phyloP scores from a whole-genome alignment of 192 early-diverging fungal genomes.

The Kickxella alabastrina region DNA sequence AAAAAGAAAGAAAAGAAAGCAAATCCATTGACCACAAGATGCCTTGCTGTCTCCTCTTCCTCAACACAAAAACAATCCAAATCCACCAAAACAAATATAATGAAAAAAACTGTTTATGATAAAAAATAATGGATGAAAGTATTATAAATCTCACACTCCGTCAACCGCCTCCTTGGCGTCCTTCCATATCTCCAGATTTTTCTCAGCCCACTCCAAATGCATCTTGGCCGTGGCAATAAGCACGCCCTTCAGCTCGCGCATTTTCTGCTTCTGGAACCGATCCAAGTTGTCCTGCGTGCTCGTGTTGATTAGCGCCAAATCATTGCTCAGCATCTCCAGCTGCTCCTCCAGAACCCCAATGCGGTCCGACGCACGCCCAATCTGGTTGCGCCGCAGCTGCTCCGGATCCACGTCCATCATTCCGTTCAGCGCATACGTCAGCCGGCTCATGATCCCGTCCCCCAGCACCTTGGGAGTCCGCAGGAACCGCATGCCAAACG shows the following conservation, averaged over 20 bases:
- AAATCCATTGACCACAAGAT: not conserved
- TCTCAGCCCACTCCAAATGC: constrained; percentile 69
- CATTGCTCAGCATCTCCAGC: constrained; percentile 63
- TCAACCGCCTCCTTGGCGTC: constrained; percentile 51
- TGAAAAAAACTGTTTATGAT: not conserved
- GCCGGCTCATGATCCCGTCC: constrained; percentile 49
- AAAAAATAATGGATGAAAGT: constrained; percentile 5
- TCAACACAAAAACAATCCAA: no score
- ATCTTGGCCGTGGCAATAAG: constrained; percentile 70
- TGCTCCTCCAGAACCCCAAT: constrained; percentile 79
- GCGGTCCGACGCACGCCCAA: constrained; percentile 79
- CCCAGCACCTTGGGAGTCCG: constrained; percentile 39
- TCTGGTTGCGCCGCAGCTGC: constrained; percentile 79
- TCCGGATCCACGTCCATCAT: constrained; percentile 96
- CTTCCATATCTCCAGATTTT: constrained; percentile 53
- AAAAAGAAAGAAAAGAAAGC: not conserved
- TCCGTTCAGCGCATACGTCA: constrained; percentile 72
- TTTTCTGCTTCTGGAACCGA: constrained; percentile 91
- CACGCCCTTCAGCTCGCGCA: constrained; percentile 78
- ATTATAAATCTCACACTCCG: constrained; percentile 17
- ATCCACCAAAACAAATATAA: not conserved
- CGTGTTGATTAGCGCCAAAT: constrained; percentile 72
- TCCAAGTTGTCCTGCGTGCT: constrained; percentile 88
- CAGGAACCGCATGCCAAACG: constrained; percentile 38
- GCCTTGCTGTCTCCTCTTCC: no score